phyloP scores from a whole-genome alignment of 2,329 filamentous ascomycete genomes.

The Monilinia vaccinii-corymbosi region DNA sequence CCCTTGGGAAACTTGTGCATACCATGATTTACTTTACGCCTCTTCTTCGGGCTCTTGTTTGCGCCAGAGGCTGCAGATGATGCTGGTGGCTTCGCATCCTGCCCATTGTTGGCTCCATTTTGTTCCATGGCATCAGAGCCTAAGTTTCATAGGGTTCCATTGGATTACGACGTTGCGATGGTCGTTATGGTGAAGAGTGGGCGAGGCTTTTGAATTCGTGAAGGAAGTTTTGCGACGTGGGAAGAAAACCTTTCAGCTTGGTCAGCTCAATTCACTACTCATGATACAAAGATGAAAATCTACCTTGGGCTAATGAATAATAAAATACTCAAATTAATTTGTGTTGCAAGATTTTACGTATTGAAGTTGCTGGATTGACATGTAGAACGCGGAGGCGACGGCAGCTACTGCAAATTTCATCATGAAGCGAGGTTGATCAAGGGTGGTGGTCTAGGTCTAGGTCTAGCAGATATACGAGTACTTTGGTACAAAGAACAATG shows the following conservation, averaged over 20 bases:
- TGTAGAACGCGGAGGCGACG: constrained; percentile 9
- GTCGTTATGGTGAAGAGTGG: constrained; percentile 12
- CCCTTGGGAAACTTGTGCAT: constrained; percentile 33
- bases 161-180: constrained; percentile 24
- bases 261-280: constrained; percentile 13
- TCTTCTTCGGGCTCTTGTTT: constrained; percentile 63
- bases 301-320: background rate
- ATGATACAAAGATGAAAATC: background rate
- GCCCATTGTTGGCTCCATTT: constrained; percentile 28
- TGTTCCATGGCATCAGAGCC: constrained; percentile 31
- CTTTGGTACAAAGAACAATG: constrained; percentile 6
- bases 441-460: background rate
- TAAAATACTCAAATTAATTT: background rate
- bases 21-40: constrained; percentile 87
- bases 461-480: background rate
- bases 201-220: constrained; percentile 6
- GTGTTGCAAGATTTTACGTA: constrained; percentile 4
- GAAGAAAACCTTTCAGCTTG: constrained; percentile 7
- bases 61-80: constrained; percentile 26
- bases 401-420: constrained; percentile 9
- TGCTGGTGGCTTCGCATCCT: constrained; percentile 27
- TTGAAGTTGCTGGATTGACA: background rate
- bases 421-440: constrained; percentile 11
- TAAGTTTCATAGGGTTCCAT: constrained; percentile 29
- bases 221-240: background rate